Evolutionary conservation across 163 green algal genomes (phyloP), one percentile per base, ranked within the genome.

Genomic region (Scenedesmus sp.): DNA sequence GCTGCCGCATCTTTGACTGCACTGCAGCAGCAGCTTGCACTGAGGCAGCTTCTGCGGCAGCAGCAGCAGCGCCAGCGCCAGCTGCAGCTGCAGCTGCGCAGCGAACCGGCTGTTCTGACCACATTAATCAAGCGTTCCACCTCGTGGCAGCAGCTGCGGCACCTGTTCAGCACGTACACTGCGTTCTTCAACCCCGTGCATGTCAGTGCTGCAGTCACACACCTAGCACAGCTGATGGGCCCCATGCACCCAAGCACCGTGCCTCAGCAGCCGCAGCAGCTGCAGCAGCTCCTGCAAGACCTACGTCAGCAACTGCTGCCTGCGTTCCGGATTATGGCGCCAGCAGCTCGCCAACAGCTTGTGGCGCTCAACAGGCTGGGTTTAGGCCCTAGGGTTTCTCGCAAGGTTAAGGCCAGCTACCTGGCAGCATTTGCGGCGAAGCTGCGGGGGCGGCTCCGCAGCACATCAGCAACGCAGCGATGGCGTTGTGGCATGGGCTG

Each of bases 281-380:
- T 83, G 61, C 42, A 49, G 51, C 30, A 42, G 33, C 81, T 92
- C 1, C 18, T 85, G 65, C 43, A 43, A 15, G 80, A 83, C 2
- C 88, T 22, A 72, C 72, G 20, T 46, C 37, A 24, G 61, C 68
- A 30, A 22, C 72, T 33, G 46, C 40, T 30, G 40, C 78, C 0
- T 88, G 78, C n/a, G 59, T 93, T n/a, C 86, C 83, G 1, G 12
- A 81, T 18, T 92, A 90, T 33, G 35, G 79, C 10, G n/a, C 59
- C 2, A 61, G 0, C 93, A 95, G 89, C 83, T 95, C 5, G 83
- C 91, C 33, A 95, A 95, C 72, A 93, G 61, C 49, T 53, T 95
- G 44, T 95, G 93, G 91, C 86, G 3, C 4, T 94, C 7, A 86
- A 87, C 16, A 86, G 87, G 89, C 86, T 95, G 33, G 90, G 92